A percentile compares a stretch with the other conserved stretches of the same genome.
Conservation (phyloP, 352 stramenopile genomes). For the Phytophthora boehmeriae region DNA sequence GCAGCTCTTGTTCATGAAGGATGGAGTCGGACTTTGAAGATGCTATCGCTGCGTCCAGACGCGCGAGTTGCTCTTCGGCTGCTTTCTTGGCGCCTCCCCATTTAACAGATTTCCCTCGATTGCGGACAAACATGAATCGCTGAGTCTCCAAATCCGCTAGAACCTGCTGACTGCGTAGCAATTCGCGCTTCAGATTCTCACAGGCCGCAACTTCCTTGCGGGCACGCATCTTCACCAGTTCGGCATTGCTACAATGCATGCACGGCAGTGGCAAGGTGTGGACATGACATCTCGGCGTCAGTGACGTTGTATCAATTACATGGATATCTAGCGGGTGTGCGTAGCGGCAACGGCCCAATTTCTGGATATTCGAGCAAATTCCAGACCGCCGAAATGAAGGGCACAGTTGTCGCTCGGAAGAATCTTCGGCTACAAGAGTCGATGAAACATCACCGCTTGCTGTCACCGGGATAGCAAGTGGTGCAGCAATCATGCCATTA, state of each 20-base stretch:
- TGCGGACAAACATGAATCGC: slow-evolving; percentile 49
- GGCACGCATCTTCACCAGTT: slow-evolving; percentile 27
- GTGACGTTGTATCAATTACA: slow-evolving; percentile 48
- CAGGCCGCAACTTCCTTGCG: slow-evolving; percentile 24
- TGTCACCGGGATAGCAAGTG: no score
- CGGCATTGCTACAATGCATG: slow-evolving; percentile 56
- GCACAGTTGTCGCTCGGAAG: slow-evolving; percentile 33
- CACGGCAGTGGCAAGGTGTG: slow-evolving; percentile 71
- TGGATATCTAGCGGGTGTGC: slow-evolving; percentile 58
- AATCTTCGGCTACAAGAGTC: not conserved
- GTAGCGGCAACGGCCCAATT: slow-evolving; percentile 67
- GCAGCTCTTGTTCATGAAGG: slow-evolving; percentile 18
- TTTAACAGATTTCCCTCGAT: slow-evolving; percentile 49
- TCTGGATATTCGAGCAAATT: slow-evolving; percentile 65
- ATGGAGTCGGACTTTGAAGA: slow-evolving; percentile 11
- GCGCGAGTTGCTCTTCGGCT: slow-evolving; percentile 43
- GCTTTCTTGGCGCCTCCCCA: slow-evolving; percentile 65
- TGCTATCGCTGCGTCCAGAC: slow-evolving; percentile 35
- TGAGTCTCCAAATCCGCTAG: slow-evolving; percentile 55
- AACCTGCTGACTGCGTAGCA: slow-evolving; percentile 36
- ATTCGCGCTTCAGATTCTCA: slow-evolving; percentile 37
- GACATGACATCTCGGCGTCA: slow-evolving; percentile 45
- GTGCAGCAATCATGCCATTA: no score
- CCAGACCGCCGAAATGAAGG: slow-evolving; percentile 53
- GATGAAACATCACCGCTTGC: no score